Percentiles rank a stretch among this genome's conserved stretches.
These are phyloP conservation scores for Endothia cerciana DNA, from an alignment of 2,329 filamentous ascomycete genomes.

Conservation along the genomic window DNA sequence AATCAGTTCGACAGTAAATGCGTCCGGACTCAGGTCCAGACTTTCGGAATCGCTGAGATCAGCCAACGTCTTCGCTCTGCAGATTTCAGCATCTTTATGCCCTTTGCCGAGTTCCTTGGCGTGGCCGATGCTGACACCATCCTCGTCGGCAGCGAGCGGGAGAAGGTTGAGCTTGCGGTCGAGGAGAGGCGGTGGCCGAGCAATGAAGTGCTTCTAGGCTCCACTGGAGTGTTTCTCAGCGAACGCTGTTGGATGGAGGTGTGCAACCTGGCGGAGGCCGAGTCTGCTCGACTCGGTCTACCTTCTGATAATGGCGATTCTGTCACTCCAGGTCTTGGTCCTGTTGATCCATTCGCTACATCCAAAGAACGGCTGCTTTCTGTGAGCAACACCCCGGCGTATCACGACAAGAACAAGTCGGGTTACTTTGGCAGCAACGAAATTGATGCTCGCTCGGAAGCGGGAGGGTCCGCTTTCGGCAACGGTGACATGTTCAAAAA, in stretches of 20 bases:
- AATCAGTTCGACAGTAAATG: constrained; percentile 99
- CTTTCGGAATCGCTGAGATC: constrained; percentile 95
- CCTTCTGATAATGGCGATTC: constrained; percentile 67
- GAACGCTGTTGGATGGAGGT: constrained; percentile 95
- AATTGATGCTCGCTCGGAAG: constrained; percentile 84
- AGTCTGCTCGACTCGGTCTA: constrained; percentile 55
- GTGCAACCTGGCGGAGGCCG: constrained; percentile 70
- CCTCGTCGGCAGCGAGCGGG: constrained; percentile 87
- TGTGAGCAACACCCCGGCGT: constrained; percentile 59
- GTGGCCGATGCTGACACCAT: constrained; percentile 82
- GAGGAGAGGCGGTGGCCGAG: constrained; percentile 90
- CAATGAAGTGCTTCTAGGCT: constrained; percentile 88
- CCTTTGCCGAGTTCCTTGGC: constrained; percentile 93
- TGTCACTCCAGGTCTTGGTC: constrained; percentile 50
- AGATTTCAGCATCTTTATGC: constrained; percentile 94
- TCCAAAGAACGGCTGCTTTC: constrained; percentile 65
- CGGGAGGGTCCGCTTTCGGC: constrained; percentile 87
- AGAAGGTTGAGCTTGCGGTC: constrained; percentile 89
- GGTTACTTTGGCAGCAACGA: constrained; percentile 79
- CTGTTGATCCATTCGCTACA: constrained; percentile 62
- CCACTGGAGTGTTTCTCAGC: constrained; percentile 92
- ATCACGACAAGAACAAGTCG: constrained; percentile 74
- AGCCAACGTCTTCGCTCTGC: constrained; percentile 90
- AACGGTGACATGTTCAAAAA: constrained; percentile 98
- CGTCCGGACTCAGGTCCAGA: constrained; percentile 91